Base-by-base conservation (phyloP, 225 moss, liverwort and hornwort species). In the Sphagnum tenellum region DNA sequence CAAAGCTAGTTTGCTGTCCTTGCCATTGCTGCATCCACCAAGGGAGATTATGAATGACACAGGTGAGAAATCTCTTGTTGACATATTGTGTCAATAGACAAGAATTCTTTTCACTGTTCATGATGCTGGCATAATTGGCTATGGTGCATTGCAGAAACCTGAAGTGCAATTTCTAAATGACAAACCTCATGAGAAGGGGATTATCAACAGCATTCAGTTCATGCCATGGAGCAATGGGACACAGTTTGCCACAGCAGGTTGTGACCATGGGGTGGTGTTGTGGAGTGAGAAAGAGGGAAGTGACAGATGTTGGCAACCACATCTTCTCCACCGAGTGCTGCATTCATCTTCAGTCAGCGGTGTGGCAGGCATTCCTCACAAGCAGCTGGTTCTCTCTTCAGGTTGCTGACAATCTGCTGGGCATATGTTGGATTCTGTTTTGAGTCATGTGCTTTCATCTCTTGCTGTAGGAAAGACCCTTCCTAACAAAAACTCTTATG, bases 281-380 rank as follows among this genome's bases (percentile, higher is more conserved):
- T 99, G 98, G 98, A 85, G 76, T 67, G 86, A 99, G 66, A 78
- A 67, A 64, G 74, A 80, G 55, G 74, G 63, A 10, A 75, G 72
- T 46, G 73, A 82, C 73, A 69, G 61, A 63, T 29, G 29, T 29
- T 99, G 98, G 98, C 77, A 88, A 73, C 84, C 98, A 45, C 89
- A 67, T 58, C 62, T 88, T 64, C 77, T 99, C 46, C 98, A 99
- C 70, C 72, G 78, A 60, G 72, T 63, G 51, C 71, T 84, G 59
- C 98, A 99, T 70, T 82, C 93, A 62, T 99, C 98, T 63, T 56
- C 89, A 78, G 98, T 99, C 67, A 83, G 77, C 56, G 98, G 93
- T 49, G 90, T 99, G 10, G 93, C 85, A 64, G 93, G 93, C 52
- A 77, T 87, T 46, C 70, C 63, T 53, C 78, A 82, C 74, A 99